A percentile compares a stretch with the other conserved stretches of the same genome.
Conservation (phyloP, 306 rosid genomes). For the Acmispon strigosus region DNA sequence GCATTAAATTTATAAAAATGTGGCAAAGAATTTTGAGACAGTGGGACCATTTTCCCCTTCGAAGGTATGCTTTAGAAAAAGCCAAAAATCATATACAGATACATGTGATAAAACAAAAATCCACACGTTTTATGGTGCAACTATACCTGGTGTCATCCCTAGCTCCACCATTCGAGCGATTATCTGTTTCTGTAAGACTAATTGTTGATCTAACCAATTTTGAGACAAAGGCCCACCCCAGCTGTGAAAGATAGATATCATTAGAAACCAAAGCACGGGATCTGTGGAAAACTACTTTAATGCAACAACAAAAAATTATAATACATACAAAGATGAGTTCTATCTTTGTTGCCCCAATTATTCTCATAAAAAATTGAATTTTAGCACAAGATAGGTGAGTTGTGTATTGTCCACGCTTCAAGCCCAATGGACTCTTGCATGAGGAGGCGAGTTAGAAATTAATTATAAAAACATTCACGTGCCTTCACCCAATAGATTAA, state of each 20-base stretch:
- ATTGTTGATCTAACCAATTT: conserved; percentile 86
- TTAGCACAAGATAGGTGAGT: too few species aligned
- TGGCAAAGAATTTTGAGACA: neutral
- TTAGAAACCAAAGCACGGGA: conserved; percentile 20
- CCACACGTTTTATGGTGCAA: neutral
- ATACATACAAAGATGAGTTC: too few species aligned
- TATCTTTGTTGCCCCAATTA: too few species aligned
- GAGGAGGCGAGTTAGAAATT: too few species aligned
- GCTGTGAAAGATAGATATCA: conserved; percentile 40
- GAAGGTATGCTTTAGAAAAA: conserved; percentile 1
- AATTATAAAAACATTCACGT: too few species aligned
- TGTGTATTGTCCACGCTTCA: too few species aligned
- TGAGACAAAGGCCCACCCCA: conserved; percentile 97
- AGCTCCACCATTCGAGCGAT: conserved; percentile 77
- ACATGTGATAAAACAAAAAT: neutral
- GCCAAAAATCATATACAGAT: neutral
- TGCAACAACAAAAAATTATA: neutral
- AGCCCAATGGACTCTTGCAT: too few species aligned
- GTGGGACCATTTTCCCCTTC: neutral
- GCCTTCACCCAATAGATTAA: too few species aligned
- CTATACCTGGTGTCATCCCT: conserved; percentile 96
- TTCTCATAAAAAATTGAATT: too few species aligned
- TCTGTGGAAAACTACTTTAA: conserved; percentile 2
- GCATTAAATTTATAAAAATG: conserved; percentile 3
- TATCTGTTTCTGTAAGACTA: conserved; percentile 70